Evolutionary conservation across 202 grass and related monocot genomes (phyloP), one percentile per base, ranked within the genome.

Genomic region (Eragrostis tef): DNA sequence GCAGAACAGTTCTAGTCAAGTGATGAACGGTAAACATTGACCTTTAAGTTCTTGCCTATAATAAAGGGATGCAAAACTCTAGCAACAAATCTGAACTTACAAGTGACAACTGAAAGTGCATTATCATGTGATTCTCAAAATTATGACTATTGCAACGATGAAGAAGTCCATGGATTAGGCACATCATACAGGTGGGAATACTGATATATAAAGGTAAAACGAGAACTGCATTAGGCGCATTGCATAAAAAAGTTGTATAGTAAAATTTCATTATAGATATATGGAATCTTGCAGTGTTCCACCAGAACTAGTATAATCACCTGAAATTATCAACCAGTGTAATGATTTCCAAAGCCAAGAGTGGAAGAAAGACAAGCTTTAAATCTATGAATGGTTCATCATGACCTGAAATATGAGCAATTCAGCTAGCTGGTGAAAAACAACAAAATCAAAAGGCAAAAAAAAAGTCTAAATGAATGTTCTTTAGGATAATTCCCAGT

Each of bases 361-460:
- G 81, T 41, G 92, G 92, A 87, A 94, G 89, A 25, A 94, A 91
- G 12, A 91, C 89, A 60, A 94, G 71, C 84, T 94, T 94, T 60
- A 91, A 89, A 81, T 85, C 80, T 64, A 94, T 49, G 75, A 86
- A 59, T 65, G 78, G 24, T 72, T 80, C 74, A 73, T 64, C 77
- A 54, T 74, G 51, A 21, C 71, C 89, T 94, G 89, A 50, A 87
- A 70, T 63, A 56, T 41, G 36, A 59, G 81, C 26, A 60, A 56
- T 62, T 81, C 20, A 86, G 60, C 11, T 68, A 26, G 22, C 14
- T 84, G 21, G 21, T 76, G 25, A 45, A 56, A 80, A 77, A 54
- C 31, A 71, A 73, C 20, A 10, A 52, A 25, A 27, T 31, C 36
- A 53, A 25, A 78, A 71, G 29, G 66, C 1, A 85, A 73, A 57